Base-by-base conservation (phyloP, 208 protist species). In the Acanthamoeba divionensis region DNA sequence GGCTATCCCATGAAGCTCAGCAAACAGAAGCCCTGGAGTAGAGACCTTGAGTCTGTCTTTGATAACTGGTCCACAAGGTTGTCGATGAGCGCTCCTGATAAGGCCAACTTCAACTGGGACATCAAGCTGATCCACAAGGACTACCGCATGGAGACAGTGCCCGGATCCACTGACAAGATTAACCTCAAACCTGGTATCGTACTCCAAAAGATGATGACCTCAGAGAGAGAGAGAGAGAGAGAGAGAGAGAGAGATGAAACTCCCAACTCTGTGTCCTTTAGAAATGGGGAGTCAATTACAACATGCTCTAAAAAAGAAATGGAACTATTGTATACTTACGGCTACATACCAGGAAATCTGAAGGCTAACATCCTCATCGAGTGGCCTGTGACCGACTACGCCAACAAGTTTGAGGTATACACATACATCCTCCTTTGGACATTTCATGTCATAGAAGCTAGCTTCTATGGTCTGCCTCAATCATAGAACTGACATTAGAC, bases 281-380 rank as follows among this genome's bases (percentile, higher is more conserved):
- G n/a, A n/a, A n/a, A n/a, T n/a, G n/a, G n/a, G n/a, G n/a, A n/a
- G n/a, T n/a, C n/a, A n/a, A n/a, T n/a, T n/a, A n/a, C n/a, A n/a
- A n/a, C n/a, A n/a, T n/a, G n/a, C n/a, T n/a, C n/a, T n/a, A n/a
- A n/a, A n/a, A n/a, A n/a, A n/a, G n/a, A n/a, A n/a, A n/a, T n/a
- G n/a, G n/a, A n/a, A n/a, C n/a, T n/a, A n/a, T n/a, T n/a, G n/a
- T n/a, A n/a, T n/a, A n/a, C n/a, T n/a, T n/a, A n/a, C n/a, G n/a
- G n/a, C n/a, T n/a, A n/a, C n/a, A 48, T 85, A 6, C 75, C 75
- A 24, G 75, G 75, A 15, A 85, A 85, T 41, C 52, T 85, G 21
- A 85, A 85, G 75, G 75, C 75, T 54, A 85, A 85, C 75, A 55
- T 85, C 75, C 44, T 66, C n/a, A 85, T 85, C 75, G 75, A 85